Base-by-base conservation (phyloP, 768 basidiomycete genomes). In the Leccinum uliginosum region DNA sequence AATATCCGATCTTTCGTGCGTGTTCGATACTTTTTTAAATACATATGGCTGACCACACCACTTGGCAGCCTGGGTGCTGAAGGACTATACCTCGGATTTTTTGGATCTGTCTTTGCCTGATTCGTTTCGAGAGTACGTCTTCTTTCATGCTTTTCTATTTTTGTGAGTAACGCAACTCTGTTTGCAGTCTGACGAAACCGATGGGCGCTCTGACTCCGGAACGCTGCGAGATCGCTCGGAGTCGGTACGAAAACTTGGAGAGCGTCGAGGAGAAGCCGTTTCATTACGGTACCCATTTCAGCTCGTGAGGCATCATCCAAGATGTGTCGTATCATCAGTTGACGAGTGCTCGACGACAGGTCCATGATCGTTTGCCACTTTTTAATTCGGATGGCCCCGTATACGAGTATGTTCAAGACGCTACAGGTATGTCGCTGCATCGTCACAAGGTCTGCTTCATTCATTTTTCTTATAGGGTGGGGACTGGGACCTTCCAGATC, bases 331-430 rank as follows among this genome's bases (percentile, higher is more conserved):
- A 50, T 47, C 21, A 43, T 21, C 10, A 34, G 43, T 4, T 69
- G 9, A 67, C 44, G 12, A 11, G 0, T 47, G 2, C 19, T 46
- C 50, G 8, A 35, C 38, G 19, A 32, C 47, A 71, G 70, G 55
- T 95, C 93, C 3, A 97, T 97, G 94, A 96, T 93, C 57, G 91
- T 94, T 46, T 95, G 93, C 74, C 93, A 96, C 62, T 97, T 90
- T 74, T 74, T 96, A 63, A 95, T 98, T 54, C 81, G 95, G 21
- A 74, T 95, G 64, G 84, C 87, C 14, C 95, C 95, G 0, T 98
- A 89, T 69, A 95, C 93, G 24, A 85, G 88, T 66, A 95, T 96
- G 87, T 98, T 95, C 79, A 92, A 94, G 74, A 92, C 90, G 3
- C 72, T 97, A 30, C 84, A 85, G 76, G 83, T 81, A 52, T 58